Base-by-base conservation (phyloP, 495 filamentous ascomycete genomes). In the Penicillium nucicola region DNA sequence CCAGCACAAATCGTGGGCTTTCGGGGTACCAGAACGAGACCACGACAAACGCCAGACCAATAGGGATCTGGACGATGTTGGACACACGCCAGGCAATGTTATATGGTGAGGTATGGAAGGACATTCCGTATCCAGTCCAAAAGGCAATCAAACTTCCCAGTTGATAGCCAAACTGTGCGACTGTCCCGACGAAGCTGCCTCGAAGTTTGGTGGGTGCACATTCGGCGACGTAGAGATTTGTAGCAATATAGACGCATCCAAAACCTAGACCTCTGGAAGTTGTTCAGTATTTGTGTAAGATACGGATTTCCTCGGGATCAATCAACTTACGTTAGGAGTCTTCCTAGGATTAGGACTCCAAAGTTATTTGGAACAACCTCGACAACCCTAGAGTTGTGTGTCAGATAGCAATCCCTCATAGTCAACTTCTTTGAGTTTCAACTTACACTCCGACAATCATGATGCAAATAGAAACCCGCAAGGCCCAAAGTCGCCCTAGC, bases 91-190 rank as follows among this genome's bases (percentile, higher is more conserved):
- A 73, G 25, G 70, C 66, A 33, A 68, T 68, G 31, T 70, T 70
- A 34, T 64, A 68, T 0, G 69, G 69, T 1, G 60, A 60, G 18
- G 58, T 62, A 38, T 69, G 64, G 48, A 67, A 70, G n/a, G 66
- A 69, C 69, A 71, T 73, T 4, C 69, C 66, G 38, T 69, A 70
- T 7, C 69, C 68, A 22, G 60, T 45, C 66, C 68, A 72, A 38
- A 69, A 72, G 22, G 68, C 66, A 12, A 71, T 72, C 1, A 71
- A 55, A 1, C 62, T 64, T 14, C 69, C 68, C 2, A 71, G 50
- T 31, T 58, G 51, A 15, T 58, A 58, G 14, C 56, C 51, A 39
- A 58, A 58, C 17, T 71, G 68, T 14, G 64, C 48, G 17, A 71
- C 68, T 0, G 63, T 70, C 2, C 67, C 67, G 28, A 71, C 67